Conservation (phyloP, 495 filamentous ascomycete species). For the Penicillium angulare region DNA sequence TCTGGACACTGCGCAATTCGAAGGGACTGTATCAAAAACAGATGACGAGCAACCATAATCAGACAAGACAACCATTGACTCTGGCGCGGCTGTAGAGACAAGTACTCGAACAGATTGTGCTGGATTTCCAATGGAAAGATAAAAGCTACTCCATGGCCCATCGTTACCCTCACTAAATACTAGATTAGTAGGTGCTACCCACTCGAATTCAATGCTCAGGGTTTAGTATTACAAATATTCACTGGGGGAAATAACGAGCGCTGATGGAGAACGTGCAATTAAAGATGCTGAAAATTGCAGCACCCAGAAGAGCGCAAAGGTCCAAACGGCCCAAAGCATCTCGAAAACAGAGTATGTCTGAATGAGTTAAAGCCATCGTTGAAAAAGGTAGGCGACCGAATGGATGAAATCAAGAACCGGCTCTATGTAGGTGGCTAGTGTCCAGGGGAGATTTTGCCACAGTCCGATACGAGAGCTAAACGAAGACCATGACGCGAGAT, state of each 20-base stretch:
- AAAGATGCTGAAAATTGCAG: too few species aligned
- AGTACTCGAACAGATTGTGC: constrained; percentile 17
- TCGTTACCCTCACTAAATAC: constrained; percentile 19
- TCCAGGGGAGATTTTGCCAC: too few species aligned
- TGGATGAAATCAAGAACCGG: too few species aligned
- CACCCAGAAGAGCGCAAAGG: background rate
- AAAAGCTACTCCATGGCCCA: constrained; percentile 24
- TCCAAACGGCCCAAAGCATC: constrained; percentile 2
- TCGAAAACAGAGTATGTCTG: too few species aligned
- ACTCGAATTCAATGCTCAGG: background rate
- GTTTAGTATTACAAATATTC: constrained; percentile 16
- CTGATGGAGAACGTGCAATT: constrained; percentile 10
- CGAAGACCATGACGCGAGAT: too few species aligned
- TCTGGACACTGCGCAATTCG: constrained; percentile 18
- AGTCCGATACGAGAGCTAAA: too few species aligned
- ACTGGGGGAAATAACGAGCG: constrained; percentile 16
- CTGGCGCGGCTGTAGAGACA: constrained; percentile 21
- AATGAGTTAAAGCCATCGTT: too few species aligned
- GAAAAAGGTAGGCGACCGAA: too few species aligned
- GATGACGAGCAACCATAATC: constrained; percentile 19
- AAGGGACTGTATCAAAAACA: constrained; percentile 12
- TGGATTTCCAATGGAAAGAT: constrained; percentile 15
- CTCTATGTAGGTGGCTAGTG: too few species aligned
- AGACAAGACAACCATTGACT: constrained; percentile 23
- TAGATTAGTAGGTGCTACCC: too few species aligned